A percentile compares a stretch with the other conserved stretches of the same genome.
phyloP scores from a whole-genome alignment of 2,329 filamentous ascomycete genomes.

The Acarospora socialis region DNA sequence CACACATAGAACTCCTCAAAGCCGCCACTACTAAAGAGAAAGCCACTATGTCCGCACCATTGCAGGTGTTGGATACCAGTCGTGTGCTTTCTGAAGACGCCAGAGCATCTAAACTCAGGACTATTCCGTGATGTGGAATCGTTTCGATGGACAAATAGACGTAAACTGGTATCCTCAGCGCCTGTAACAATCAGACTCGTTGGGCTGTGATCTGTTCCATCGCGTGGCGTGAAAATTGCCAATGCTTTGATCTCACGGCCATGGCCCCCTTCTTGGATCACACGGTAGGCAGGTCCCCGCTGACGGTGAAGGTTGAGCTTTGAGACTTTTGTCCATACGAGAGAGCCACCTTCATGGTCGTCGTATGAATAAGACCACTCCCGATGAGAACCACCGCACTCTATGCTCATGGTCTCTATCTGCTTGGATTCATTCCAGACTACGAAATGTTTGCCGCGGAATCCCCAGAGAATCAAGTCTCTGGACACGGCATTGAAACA shows the following conservation, averaged over 20 bases:
- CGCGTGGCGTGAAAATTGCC: constrained; percentile 28
- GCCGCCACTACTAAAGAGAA: constrained; percentile 71
- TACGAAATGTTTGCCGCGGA: constrained; percentile 64
- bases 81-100: constrained; percentile 60
- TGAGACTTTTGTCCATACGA: constrained; percentile 64
- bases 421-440: constrained; percentile 64
- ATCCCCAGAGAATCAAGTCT: constrained; percentile 63
- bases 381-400: constrained; percentile 76
- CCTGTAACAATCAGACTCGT: constrained; percentile 46
- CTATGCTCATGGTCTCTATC: constrained; percentile 54
- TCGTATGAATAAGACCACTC: constrained; percentile 47
- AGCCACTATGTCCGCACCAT: constrained; percentile 50
- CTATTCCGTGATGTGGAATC: constrained; percentile 14
- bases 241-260: constrained; percentile 69
- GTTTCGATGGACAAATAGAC: constrained; percentile 39
- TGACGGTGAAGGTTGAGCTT: constrained; percentile 34
- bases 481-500: constrained; percentile 38
- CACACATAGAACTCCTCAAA: constrained; percentile 84
- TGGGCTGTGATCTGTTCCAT: constrained; percentile 7
- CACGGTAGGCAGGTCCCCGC: constrained; percentile 25
- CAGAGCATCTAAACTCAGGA: constrained; percentile 37
- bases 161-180: constrained; percentile 59
- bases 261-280: constrained; percentile 58
- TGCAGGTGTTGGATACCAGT: constrained; percentile 69
- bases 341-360: constrained; percentile 31